Evolutionary conservation across 345 rosid species (phyloP).

Genomic region (Syzygium grande): DNA sequence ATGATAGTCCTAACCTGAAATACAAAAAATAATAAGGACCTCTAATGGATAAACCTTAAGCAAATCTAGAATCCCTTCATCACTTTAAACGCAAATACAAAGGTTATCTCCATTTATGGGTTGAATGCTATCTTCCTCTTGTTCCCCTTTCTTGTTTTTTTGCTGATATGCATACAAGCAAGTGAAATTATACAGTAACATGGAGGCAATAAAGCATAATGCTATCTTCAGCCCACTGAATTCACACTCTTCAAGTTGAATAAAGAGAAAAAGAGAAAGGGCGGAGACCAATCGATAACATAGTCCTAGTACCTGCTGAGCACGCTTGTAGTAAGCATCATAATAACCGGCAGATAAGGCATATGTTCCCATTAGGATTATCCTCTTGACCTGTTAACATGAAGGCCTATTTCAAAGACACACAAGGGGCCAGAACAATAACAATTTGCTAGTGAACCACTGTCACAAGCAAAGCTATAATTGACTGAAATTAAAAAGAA

Average conservation of each 20-base stretch:
- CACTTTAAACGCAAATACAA: background rate
- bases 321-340: slow-evolving; percentile 91
- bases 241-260: background rate
- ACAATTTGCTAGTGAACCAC: background rate
- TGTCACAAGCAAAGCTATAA: background rate
- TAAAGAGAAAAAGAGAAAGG: background rate
- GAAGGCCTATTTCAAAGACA: background rate
- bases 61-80: background rate
- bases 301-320: slow-evolving; percentile 59
- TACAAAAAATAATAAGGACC: background rate
- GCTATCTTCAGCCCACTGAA: background rate
- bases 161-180: background rate
- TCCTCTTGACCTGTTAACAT: slow-evolving; percentile 71
- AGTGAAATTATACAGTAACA: background rate
- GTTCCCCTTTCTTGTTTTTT: background rate
- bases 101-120: background rate
- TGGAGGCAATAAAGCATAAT: background rate
- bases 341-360: slow-evolving; percentile 96
- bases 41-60: background rate
- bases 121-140: background rate
- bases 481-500: background rate
- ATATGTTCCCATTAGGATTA: slow-evolving; percentile 94
- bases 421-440: background rate
- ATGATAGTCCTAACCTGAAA: slow-evolving; percentile 77
- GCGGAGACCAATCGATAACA: background rate